These are phyloP conservation scores for Stentor roeselii DNA, from an alignment of 73 alveolate species.

Conservation along the genomic window DNA sequence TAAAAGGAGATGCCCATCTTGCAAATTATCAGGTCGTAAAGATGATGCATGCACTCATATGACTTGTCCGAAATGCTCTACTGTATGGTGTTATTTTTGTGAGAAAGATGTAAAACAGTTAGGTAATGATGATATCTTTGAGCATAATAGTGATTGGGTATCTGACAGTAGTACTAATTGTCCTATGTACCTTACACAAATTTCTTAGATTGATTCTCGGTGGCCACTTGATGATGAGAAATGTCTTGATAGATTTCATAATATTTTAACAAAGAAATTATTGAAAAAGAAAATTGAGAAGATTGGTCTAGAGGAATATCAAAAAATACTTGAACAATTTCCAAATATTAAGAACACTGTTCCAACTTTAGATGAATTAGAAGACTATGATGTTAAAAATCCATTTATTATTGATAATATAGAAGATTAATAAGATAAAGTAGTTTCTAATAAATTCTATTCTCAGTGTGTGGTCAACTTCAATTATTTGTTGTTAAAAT, in stretches of 20 bases:
- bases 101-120: too few species aligned
- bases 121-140: conserved; percentile 24
- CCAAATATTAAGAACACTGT: conserved; percentile 26
- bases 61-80: conserved; percentile 43
- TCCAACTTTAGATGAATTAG: not conserved
- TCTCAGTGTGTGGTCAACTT: too few species aligned
- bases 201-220: conserved; percentile 29
- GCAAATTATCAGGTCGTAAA: conserved; percentile 40
- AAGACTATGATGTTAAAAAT: not conserved
- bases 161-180: conserved; percentile 17
- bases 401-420: not conserved
- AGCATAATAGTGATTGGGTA: conserved; percentile 32
- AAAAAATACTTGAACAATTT: conserved; percentile 21
- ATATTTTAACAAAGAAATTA: not conserved
- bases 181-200: conserved; percentile 40
- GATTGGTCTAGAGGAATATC: conserved; percentile 23
- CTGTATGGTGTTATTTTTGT: conserved; percentile 44
- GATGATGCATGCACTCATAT: conserved; percentile 50
- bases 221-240: conserved; percentile 36
- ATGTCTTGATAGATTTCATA: conserved; percentile 27
- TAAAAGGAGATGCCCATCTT: conserved; percentile 36
- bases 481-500: too few species aligned
- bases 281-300: conserved; percentile 18
- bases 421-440: not conserved
- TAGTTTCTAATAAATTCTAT: too few species aligned